Evolutionary conservation across 1,284 basidiomycete genomes (phyloP).

Genomic region (Papiliotrema fonsecae): DNA sequence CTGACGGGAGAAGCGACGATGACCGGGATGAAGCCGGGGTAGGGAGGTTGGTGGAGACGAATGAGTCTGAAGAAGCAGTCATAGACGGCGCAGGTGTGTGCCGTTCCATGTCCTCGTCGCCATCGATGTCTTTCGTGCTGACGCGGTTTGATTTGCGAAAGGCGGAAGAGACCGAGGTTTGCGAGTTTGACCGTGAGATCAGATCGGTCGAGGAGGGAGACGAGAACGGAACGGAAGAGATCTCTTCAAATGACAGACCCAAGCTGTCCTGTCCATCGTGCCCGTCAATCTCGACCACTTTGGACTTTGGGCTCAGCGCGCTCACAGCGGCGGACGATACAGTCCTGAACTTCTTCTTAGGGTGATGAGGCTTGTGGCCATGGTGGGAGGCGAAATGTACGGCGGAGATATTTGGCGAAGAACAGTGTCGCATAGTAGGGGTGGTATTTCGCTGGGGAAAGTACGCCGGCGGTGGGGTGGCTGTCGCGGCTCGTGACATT

Average conservation of each 20-base stretch:
- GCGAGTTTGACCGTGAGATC: not conserved
- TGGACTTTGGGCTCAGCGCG: not conserved
- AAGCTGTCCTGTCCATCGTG: not conserved
- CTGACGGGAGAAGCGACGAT: slow-evolving; percentile 8
- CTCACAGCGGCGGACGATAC: slow-evolving; percentile 1
- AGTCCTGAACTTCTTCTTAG: slow-evolving; percentile 7
- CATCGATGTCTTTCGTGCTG: not conserved
- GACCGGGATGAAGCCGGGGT: slow-evolving; percentile 6
- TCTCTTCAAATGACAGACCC: slow-evolving; percentile 8
- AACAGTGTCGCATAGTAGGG: slow-evolving; percentile 33
- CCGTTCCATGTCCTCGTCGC: not conserved
- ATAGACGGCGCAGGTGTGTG: slow-evolving; percentile 7
- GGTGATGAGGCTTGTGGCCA: not conserved
- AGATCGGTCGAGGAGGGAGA: not conserved
- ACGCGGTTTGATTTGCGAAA: not conserved
- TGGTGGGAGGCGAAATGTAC: slow-evolving; percentile 2
- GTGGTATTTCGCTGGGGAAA: slow-evolving; percentile 37
- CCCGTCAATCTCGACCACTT: not conserved
- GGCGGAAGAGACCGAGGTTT: not conserved
- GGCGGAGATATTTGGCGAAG: not conserved
- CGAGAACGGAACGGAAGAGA: not conserved
- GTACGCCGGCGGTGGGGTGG: slow-evolving; percentile 39
- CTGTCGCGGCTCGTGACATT: slow-evolving; percentile 40
- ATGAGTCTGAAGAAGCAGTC: slow-evolving; percentile 6
- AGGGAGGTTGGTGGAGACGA: not conserved